Evolutionary conservation across 148 eudicot species (phyloP).

Genomic region (Agrostemma githago): DNA sequence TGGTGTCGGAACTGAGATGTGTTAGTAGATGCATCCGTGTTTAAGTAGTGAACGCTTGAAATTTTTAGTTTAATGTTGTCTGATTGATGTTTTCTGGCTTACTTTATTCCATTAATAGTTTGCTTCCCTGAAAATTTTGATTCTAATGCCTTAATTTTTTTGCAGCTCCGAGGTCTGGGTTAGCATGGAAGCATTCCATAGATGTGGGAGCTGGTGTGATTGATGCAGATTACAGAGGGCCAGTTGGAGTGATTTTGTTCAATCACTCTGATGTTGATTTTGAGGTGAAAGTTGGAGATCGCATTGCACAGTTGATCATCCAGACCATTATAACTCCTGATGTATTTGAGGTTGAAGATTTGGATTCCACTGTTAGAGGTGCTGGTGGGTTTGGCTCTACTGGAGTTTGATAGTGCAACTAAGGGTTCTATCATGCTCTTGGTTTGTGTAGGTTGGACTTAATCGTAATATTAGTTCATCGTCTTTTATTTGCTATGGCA

Average conservation of each 20-base stretch:
- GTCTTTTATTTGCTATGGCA: neutral
- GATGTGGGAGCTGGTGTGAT: slow-evolving; percentile 93
- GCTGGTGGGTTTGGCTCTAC: slow-evolving; percentile 85
- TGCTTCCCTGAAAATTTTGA: neutral
- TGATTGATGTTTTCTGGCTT: too few relatives aligned
- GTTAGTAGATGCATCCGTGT: too few relatives aligned
- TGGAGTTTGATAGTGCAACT: slow-evolving; percentile 31
- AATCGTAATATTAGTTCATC: neutral
- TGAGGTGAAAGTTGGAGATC: slow-evolving; percentile 70
- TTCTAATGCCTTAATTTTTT: neutral
- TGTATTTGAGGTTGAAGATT: slow-evolving; percentile 70
- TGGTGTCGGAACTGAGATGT: too few relatives aligned
- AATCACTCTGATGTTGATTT: slow-evolving; percentile 68
- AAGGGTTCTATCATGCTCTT: neutral
- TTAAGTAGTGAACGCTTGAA: too few relatives aligned
- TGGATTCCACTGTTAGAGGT: slow-evolving; percentile 68
- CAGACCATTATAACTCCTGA: slow-evolving; percentile 75
- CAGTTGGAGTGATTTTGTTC: slow-evolving; percentile 74
- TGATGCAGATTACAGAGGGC: slow-evolving; percentile 81
- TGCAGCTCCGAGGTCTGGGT: slow-evolving; percentile 84
- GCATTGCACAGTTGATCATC: slow-evolving; percentile 79
- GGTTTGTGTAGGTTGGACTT: neutral
- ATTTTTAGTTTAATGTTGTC: too few relatives aligned
- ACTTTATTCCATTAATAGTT: too few relatives aligned
- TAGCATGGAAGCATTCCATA: slow-evolving; percentile 87